These are phyloP conservation scores for Candida frijolesensis DNA, from an alignment of 1,139 yeast species.

Conservation along the genomic window DNA sequence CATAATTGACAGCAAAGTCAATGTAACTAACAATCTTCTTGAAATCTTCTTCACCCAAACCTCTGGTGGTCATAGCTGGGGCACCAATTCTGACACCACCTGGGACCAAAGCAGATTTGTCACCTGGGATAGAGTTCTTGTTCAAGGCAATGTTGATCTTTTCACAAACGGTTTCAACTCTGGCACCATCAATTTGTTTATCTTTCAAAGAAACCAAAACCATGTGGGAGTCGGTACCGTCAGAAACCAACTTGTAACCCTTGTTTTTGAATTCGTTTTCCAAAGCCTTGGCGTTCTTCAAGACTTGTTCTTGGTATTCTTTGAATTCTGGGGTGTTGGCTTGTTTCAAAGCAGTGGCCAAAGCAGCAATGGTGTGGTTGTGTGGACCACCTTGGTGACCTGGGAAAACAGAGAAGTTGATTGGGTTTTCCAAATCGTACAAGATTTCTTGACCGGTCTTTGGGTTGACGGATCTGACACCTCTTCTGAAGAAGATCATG, in stretches of 20 bases:
- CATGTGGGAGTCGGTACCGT: slow-evolving; percentile 97
- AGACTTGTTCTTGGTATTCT: slow-evolving; percentile 80
- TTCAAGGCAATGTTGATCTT: slow-evolving; percentile 93
- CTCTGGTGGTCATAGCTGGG: slow-evolving; percentile 99
- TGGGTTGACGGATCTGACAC: slow-evolving; percentile 77
- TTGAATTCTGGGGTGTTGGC: slow-evolving; percentile 83
- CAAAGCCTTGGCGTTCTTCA: slow-evolving; percentile 85
- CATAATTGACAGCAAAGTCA: slow-evolving; percentile 79
- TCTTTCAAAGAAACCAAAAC: slow-evolving; percentile 87
- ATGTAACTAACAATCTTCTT: slow-evolving; percentile 79
- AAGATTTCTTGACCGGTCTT: slow-evolving; percentile 86
- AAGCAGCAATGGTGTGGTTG: slow-evolving; percentile 94
- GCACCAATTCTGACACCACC: slow-evolving; percentile 98
- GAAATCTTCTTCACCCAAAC: slow-evolving; percentile 87
- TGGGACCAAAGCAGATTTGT: slow-evolving; percentile 95
- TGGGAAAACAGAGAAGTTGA: slow-evolving; percentile 96
- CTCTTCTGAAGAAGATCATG: slow-evolving; percentile 95
- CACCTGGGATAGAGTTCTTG: slow-evolving; percentile 98
- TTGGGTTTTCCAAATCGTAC: slow-evolving; percentile 85
- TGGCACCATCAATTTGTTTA: slow-evolving; percentile 94
- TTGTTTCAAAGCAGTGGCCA: slow-evolving; percentile 93
- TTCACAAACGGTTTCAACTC: slow-evolving; percentile 94
- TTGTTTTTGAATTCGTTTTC: slow-evolving; percentile 69
- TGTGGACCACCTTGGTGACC: slow-evolving; percentile 99
- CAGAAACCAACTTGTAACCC: slow-evolving; percentile 84